Percentiles rank a stretch among this genome's conserved stretches.
Conservation (phyloP, 179 eudicot species). For the Patellifolia procumbens region DNA sequence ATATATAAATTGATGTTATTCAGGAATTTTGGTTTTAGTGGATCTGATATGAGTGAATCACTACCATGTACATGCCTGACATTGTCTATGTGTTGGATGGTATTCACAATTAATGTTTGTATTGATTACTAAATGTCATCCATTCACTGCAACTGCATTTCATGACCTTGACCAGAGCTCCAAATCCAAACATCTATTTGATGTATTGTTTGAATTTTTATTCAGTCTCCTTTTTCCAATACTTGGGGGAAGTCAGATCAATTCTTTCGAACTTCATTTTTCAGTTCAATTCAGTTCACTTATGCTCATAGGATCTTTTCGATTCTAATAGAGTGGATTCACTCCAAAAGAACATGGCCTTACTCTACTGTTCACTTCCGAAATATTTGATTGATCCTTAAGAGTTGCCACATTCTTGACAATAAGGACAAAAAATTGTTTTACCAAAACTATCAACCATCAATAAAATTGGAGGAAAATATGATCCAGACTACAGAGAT, state of each 20-base stretch:
- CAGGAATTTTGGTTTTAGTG: constrained; percentile 20
- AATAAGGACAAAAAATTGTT: not conserved
- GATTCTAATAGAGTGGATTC: too few relatives aligned
- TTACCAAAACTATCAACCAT: too few relatives aligned
- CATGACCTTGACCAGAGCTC: constrained; percentile 24
- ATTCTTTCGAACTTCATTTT: too few relatives aligned
- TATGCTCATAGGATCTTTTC: too few relatives aligned
- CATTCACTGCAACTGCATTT: constrained; percentile 28
- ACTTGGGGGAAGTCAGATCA: constrained; percentile 20
- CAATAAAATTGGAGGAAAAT: too few relatives aligned
- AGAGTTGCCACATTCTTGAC: too few relatives aligned
- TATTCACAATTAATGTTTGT: constrained; percentile 34
- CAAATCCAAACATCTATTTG: constrained; percentile 2
- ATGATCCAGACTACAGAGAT: too few relatives aligned
- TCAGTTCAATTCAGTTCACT: too few relatives aligned
- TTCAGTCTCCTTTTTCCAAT: constrained; percentile 2
- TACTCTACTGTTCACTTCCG: not conserved
- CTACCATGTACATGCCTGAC: constrained; percentile 41
- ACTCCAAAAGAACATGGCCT: too few relatives aligned
- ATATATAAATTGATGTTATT: constrained; percentile 10
- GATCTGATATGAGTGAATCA: constrained; percentile 35
- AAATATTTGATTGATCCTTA: not conserved
- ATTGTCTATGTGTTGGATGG: constrained; percentile 42
- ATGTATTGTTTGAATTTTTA: constrained; percentile 1
- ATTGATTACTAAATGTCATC: constrained; percentile 30